Percentiles rank a stretch among this genome's conserved stretches.
phyloP scores from a whole-genome alignment of 768 basidiomycete species.

The Phallus indusiatus region DNA sequence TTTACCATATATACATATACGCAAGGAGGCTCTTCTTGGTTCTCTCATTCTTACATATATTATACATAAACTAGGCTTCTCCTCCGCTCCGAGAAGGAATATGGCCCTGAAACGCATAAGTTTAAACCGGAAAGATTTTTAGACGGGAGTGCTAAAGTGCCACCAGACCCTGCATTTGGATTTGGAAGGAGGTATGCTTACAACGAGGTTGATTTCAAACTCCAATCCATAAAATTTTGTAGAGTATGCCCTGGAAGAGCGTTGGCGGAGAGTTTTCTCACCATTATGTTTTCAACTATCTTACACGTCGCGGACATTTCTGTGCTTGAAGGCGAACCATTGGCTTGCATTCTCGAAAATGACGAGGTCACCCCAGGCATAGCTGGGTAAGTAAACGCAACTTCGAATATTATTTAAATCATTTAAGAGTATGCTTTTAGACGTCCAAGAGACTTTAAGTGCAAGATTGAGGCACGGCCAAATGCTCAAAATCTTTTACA shows the following conservation, averaged over 20 bases:
- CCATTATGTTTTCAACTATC: conserved; percentile 22
- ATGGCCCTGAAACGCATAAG: not conserved
- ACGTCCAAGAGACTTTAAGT: too few relatives aligned
- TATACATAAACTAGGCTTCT: too few relatives aligned
- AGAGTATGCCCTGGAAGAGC: conserved; percentile 31
- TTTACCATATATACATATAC: conserved; percentile 9
- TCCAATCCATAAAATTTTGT: not conserved
- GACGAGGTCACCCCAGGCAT: too few relatives aligned
- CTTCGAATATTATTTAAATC: too few relatives aligned
- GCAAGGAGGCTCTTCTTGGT: conserved; percentile 14
- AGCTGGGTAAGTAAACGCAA: too few relatives aligned
- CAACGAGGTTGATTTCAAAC: not conserved
- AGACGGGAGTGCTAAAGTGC: not conserved
- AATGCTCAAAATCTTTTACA: too few relatives aligned
- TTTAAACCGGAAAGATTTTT: conserved; percentile 9
- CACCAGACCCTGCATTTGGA: conserved; percentile 37
- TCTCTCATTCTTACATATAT: too few relatives aligned
- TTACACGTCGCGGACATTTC: not conserved
- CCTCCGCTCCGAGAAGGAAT: not conserved
- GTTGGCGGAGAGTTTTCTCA: conserved; percentile 46
- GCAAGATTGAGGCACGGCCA: too few relatives aligned
- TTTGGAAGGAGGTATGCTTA: conserved; percentile 54
- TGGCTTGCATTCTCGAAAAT: too few relatives aligned
- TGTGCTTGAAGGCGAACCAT: too few relatives aligned
- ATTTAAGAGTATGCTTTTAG: too few relatives aligned